Evolutionary conservation across 2,329 filamentous ascomycete genomes (phyloP), one percentile per base, ranked within the genome.

Genomic region (Madurella mycetomatis): DNA sequence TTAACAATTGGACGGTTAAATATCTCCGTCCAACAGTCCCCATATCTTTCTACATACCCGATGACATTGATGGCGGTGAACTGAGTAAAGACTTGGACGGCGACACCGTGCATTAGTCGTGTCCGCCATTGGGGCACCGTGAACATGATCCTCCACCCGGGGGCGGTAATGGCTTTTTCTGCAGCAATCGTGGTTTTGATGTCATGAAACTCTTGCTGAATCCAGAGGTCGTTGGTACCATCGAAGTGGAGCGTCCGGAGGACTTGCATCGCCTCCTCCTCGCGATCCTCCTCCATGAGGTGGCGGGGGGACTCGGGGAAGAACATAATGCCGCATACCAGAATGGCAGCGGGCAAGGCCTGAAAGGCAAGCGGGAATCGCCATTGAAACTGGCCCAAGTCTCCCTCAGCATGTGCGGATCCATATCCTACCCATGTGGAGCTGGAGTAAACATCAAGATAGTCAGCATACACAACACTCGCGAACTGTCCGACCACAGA

Each of bases 61-160:
- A 85, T 85, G 61, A 85, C 81, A 62, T 81, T 57, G 43, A 59
- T 80, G 42, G 81, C 81, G n/a, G 76, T 79, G 62, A 87, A 78
- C 59, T 87, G 84, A 46, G 83, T 83, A 62, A 87, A 84, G 56
- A 84, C 76, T 65, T 88, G 84, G 40, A 85, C 78, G 12, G 32
- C 81, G 69, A 41, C 79, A 79, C 18, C 85, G 56, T 85, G 80
- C 59, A 85, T 67, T 48, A 87, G 76, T 15, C 85, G 75, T 46
- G 76, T 84, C 63, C 85, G 77, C 76, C 83, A 85, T 51, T 78
- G 68, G 25, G 78, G 76, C 8, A 80, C 74, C 12, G 72, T 77
- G 63, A 86, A 84, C 69, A 86, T 77, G 50, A 83, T 74, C 1
- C 64, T 65, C 74, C 80, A 86, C 2, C 76, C 76, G 0, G 75